Conservation (phyloP, 164 flowering plant species). For the Umbellularia californica region DNA sequence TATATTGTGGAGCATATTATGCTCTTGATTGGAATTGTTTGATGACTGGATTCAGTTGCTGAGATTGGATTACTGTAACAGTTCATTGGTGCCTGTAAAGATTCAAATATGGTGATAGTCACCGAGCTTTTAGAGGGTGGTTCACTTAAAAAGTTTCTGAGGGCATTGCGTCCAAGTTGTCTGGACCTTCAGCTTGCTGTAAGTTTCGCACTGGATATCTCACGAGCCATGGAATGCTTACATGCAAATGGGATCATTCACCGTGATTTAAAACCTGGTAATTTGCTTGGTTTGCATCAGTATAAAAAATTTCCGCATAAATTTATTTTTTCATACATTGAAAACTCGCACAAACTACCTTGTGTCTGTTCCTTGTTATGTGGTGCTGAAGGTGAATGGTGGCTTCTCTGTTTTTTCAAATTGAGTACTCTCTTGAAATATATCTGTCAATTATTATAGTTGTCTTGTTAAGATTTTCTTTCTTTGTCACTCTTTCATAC, state of each 20-base stretch:
- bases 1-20: background rate
- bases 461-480: too few species aligned
- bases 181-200: slow-evolving; percentile 19
- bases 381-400: background rate
- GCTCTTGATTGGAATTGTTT: background rate
- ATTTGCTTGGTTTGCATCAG: background rate
- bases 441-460: background rate
- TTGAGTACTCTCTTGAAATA: too few species aligned
- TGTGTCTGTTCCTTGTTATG: background rate
- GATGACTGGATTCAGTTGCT: background rate
- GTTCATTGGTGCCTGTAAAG: slow-evolving; percentile 31
- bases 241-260: slow-evolving; percentile 37
- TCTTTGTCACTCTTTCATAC: too few species aligned
- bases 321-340: too few species aligned
- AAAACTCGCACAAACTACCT: background rate
- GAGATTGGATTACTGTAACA: slow-evolving; percentile 17
- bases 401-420: background rate
- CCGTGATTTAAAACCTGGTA: slow-evolving; percentile 34
- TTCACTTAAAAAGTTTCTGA: slow-evolving; percentile 21
- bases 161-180: slow-evolving; percentile 14
- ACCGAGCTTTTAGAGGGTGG: slow-evolving; percentile 26
- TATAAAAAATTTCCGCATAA: too few species aligned
- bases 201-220: slow-evolving; percentile 27
- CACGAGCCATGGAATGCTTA: slow-evolving; percentile 28
- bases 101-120: slow-evolving; percentile 20